Percentiles rank a stretch among this genome's conserved stretches.
phyloP scores from a whole-genome alignment of 140 eudicot genomes.

The Cichorium intybus region DNA sequence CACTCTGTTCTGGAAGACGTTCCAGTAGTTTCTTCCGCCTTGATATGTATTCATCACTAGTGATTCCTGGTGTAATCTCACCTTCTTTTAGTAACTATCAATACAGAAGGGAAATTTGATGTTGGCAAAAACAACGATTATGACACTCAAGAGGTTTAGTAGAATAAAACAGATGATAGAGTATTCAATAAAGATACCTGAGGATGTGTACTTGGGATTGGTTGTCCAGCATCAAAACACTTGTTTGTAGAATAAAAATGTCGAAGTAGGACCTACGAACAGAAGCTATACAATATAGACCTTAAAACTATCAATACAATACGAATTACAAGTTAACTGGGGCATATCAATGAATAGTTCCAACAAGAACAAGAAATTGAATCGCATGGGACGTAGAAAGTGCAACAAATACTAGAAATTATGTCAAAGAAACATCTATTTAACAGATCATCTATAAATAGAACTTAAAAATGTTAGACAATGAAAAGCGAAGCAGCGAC shows the following conservation, averaged over 20 bases:
- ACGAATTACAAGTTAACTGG: neutral
- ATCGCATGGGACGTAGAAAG: neutral
- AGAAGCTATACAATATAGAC: neutral
- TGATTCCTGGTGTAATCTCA: slow-evolving; percentile 84
- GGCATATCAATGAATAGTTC: neutral
- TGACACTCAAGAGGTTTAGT: too few relatives aligned
- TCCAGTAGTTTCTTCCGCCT: slow-evolving; percentile 75
- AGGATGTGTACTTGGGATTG: slow-evolving; percentile 79
- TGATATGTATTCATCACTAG: slow-evolving; percentile 58
- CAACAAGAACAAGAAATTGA: neutral
- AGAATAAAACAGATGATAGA: neutral
- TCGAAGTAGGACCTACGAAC: slow-evolving; percentile 14
- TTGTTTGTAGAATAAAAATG: slow-evolving; percentile 44
- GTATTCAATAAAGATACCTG: slow-evolving; percentile 41
- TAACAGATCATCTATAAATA: neutral
- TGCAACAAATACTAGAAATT: neutral
- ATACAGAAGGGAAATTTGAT: slow-evolving; percentile 10
- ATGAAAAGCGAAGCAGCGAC: neutral
- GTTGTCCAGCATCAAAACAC: slow-evolving; percentile 73
- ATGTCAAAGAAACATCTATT: neutral
- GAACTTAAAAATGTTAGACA: neutral
- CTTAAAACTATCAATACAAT: neutral
- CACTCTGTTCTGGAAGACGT: slow-evolving; percentile 79
- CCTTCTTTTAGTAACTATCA: slow-evolving; percentile 77
- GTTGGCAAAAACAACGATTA: neutral